Evolutionary conservation across 495 filamentous ascomycete genomes (phyloP).

Genomic region (Penicillium crystallinum): DNA sequence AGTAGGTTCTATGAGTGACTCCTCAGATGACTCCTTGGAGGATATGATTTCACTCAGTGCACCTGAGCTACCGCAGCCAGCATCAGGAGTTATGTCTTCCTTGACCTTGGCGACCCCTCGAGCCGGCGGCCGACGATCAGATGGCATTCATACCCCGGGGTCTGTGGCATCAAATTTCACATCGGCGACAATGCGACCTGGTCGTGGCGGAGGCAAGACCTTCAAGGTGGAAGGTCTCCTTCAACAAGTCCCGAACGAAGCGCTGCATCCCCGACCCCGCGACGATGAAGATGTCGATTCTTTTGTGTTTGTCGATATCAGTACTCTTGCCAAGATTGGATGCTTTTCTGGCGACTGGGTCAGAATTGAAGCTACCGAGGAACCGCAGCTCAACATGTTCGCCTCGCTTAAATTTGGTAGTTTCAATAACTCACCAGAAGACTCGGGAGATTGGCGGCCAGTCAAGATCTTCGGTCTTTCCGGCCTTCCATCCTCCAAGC

Average conservation of each 20-base stretch:
- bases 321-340: constrained; percentile 75
- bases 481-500: constrained; percentile 51
- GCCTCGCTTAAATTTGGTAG: constrained; percentile 46
- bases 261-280: constrained; percentile 76
- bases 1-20: constrained; percentile 52
- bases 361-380: constrained; percentile 67
- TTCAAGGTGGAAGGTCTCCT: constrained; percentile 80
- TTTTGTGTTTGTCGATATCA: constrained; percentile 82
- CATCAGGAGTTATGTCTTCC: constrained; percentile 64
- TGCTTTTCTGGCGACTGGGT: constrained; percentile 99
- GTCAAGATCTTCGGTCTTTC: constrained; percentile 84
- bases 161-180: constrained; percentile 85
- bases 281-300: constrained; percentile 85
- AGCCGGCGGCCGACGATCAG: constrained; percentile 54
- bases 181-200: constrained; percentile 65
- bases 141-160: constrained; percentile 69
- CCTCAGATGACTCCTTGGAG: constrained; percentile 73
- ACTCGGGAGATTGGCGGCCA: constrained; percentile 61
- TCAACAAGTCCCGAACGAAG: constrained; percentile 63
- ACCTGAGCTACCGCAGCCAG: constrained; percentile 65
- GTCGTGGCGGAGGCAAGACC: constrained; percentile 49
- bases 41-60: constrained; percentile 79
- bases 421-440: constrained; percentile 42
- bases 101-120: constrained; percentile 68
- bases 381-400: constrained; percentile 53